Percentiles rank a stretch among this genome's conserved stretches.
These are phyloP conservation scores for Nadsonia commutata DNA, from an alignment of 1,139 yeast species.

Conservation along the genomic window DNA sequence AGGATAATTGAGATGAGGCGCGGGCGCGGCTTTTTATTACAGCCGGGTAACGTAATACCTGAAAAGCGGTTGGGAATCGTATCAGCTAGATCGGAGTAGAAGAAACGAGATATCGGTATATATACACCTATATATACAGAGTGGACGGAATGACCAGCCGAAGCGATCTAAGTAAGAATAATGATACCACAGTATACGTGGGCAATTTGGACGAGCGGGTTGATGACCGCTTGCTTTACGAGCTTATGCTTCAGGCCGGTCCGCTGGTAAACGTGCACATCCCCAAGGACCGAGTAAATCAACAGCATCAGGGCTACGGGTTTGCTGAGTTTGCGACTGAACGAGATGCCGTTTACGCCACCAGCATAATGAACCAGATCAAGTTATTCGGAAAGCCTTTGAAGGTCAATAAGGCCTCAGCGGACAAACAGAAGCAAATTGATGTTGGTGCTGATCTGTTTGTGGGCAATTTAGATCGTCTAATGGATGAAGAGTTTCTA, in stretches of 20 bases:
- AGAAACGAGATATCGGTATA: no score
- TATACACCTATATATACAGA: no score
- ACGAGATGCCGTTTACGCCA: conserved; percentile 59
- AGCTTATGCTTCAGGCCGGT: conserved; percentile 73
- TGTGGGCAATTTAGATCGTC: conserved; percentile 54
- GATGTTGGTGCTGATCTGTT: conserved; percentile 69
- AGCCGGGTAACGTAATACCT: no score
- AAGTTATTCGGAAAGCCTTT: conserved; percentile 50
- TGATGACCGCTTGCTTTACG: conserved; percentile 52
- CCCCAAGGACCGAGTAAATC: conserved; percentile 65
- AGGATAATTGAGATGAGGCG: no score
- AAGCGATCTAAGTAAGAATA: no score
- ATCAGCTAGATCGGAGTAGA: no score
- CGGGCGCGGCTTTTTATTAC: no score
- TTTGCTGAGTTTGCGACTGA: conserved; percentile 57
- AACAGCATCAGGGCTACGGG: conserved; percentile 75
- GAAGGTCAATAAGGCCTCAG: conserved; percentile 40
- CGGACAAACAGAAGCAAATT: conserved; percentile 19
- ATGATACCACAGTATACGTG: conserved; percentile 58
- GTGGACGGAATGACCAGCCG: no score
- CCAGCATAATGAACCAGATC: conserved; percentile 45
- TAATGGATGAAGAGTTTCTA: conserved; percentile 50
- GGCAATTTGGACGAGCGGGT: conserved; percentile 74
- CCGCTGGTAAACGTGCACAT: conserved; percentile 58
- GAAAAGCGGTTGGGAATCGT: no score